These are phyloP conservation scores for Amauroascus niger DNA, from an alignment of 2,329 filamentous ascomycete genomes.

Conservation along the genomic window DNA sequence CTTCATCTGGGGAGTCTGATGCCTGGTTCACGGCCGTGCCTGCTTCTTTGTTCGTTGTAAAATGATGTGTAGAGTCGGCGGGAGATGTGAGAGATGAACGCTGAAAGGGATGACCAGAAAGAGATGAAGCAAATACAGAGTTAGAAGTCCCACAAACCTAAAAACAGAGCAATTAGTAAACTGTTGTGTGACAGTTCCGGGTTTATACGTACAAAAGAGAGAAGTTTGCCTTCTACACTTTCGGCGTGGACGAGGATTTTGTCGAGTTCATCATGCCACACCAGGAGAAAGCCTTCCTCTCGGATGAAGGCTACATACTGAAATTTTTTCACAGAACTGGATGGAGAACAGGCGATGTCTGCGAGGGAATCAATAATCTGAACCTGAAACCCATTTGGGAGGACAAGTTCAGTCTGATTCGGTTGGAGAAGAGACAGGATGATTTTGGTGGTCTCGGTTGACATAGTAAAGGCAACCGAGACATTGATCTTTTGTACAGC, in stretches of 20 bases:
- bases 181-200: not conserved
- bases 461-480: slow-evolving; percentile 43
- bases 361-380: slow-evolving; percentile 40
- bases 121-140: slow-evolving; percentile 14
- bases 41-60: slow-evolving; percentile 21
- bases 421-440: slow-evolving; percentile 37
- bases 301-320: slow-evolving; percentile 39
- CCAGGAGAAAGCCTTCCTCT: slow-evolving; percentile 35
- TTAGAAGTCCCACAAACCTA: slow-evolving; percentile 18
- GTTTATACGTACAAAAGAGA: slow-evolving; percentile 18
- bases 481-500: slow-evolving; percentile 41
- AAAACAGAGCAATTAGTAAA: slow-evolving; percentile 1
- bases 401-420: slow-evolving; percentile 36
- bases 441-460: slow-evolving; percentile 39
- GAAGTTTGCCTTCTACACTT: slow-evolving; percentile 17
- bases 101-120: slow-evolving; percentile 8
- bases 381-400: slow-evolving; percentile 36
- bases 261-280: slow-evolving; percentile 38
- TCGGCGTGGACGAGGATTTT: slow-evolving; percentile 34
- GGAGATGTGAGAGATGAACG: slow-evolving; percentile 17
- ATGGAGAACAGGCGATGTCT: slow-evolving; percentile 32
- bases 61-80: slow-evolving; percentile 15
- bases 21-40: not conserved
- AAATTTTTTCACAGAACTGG: slow-evolving; percentile 35
- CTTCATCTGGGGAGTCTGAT: slow-evolving; percentile 15